These are phyloP conservation scores for Malus hybrid DNA, from an alignment of 331 rosid genomes.

Conservation along the genomic window DNA sequence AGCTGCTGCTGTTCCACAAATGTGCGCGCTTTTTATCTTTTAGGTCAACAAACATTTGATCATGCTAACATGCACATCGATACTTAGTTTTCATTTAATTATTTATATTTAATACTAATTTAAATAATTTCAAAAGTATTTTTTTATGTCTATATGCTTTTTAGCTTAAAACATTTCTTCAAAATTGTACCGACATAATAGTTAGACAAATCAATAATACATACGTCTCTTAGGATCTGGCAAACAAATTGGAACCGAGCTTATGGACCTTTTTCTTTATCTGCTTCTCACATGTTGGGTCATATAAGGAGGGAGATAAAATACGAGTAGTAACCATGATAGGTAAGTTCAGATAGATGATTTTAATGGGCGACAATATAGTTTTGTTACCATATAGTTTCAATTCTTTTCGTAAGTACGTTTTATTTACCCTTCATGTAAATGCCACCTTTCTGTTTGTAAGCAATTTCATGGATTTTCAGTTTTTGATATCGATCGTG, in stretches of 20 bases:
- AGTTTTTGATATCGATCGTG: background rate
- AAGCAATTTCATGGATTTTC: background rate
- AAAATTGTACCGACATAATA: background rate
- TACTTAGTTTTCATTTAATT: background rate
- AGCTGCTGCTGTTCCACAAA: too few species aligned
- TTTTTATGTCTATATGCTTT: background rate
- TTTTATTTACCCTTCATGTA: background rate
- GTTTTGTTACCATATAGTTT: background rate
- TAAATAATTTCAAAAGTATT: too few species aligned
- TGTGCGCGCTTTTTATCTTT: background rate
- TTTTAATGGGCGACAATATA: background rate
- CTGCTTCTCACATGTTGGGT: background rate
- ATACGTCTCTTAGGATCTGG: background rate
- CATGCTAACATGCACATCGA: background rate
- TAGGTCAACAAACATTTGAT: background rate
- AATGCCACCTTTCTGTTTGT: background rate
- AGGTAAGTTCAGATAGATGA: background rate
- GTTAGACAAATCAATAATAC: background rate
- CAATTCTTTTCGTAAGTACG: background rate
- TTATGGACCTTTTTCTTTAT: background rate
- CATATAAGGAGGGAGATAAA: background rate
- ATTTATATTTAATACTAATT: too few species aligned
- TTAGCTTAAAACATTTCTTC: background rate
- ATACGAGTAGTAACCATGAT: background rate
- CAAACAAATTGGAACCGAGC: background rate